Conservation (phyloP, 306 rosid species). For the Begonia masoniana region DNA sequence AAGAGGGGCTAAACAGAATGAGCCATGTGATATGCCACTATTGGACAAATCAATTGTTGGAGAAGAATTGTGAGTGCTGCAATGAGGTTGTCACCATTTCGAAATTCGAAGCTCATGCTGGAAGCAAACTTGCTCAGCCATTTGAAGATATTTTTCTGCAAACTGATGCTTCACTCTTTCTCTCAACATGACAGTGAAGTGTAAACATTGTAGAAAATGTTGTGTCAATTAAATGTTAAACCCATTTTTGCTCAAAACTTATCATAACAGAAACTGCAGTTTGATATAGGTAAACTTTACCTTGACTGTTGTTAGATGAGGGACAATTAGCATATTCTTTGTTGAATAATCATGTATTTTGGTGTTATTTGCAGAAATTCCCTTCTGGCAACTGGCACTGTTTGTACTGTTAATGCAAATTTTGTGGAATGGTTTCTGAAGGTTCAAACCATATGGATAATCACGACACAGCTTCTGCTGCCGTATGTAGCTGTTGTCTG, state of each 20-base stretch:
- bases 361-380: constrained; percentile 46
- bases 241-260: too few relatives aligned
- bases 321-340: too few relatives aligned
- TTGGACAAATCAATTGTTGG: constrained; percentile 13
- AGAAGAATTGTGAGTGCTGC: constrained; percentile 54
- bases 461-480: constrained; percentile 22
- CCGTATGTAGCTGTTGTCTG: constrained; percentile 39
- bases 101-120: constrained; percentile 63
- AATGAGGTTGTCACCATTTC: constrained; percentile 35
- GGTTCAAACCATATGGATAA: constrained; percentile 17
- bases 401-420: constrained; percentile 81
- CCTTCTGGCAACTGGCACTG: constrained; percentile 93
- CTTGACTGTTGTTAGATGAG: too few relatives aligned
- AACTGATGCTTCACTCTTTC: constrained; percentile 43
- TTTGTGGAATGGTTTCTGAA: constrained; percentile 47
- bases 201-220: background rate
- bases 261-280: too few relatives aligned
- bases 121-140: constrained; percentile 41
- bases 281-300: too few relatives aligned
- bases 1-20: constrained; percentile 13
- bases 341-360: too few relatives aligned
- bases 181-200: too few relatives aligned
- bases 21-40: constrained; percentile 9
- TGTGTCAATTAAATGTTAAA: too few relatives aligned
- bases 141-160: constrained; percentile 43